phyloP scores from a whole-genome alignment of 1,284 basidiomycete species.

The Microstroma glucosiphilum region DNA sequence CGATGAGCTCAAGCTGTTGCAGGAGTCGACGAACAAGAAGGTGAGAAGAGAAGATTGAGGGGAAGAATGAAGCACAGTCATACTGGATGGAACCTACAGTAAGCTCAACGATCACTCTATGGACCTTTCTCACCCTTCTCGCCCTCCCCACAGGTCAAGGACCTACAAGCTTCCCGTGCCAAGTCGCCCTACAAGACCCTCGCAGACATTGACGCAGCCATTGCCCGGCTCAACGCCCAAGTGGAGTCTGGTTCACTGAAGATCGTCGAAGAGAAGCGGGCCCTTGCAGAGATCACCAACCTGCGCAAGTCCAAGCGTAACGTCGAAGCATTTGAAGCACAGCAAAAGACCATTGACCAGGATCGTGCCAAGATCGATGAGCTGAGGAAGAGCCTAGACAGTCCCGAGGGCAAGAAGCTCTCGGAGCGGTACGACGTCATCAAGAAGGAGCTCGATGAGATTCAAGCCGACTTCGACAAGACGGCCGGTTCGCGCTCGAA shows the following conservation, averaged over 20 bases:
- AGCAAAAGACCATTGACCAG: slow-evolving; percentile 72
- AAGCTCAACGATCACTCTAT: too few relatives aligned
- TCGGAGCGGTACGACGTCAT: slow-evolving; percentile 77
- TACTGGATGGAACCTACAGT: background rate
- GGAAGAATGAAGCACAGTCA: background rate
- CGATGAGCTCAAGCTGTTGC: slow-evolving; percentile 74
- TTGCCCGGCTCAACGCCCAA: slow-evolving; percentile 67
- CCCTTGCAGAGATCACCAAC: slow-evolving; percentile 79
- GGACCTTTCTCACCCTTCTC: background rate
- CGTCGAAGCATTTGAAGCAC: slow-evolving; percentile 45
- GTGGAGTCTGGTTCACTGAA: slow-evolving; percentile 89
- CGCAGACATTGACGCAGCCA: slow-evolving; percentile 79
- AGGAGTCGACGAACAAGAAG: slow-evolving; percentile 78
- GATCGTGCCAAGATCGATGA: slow-evolving; percentile 72
- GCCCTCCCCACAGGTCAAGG: slow-evolving; percentile 64
- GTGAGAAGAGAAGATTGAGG: slow-evolving; percentile 52
- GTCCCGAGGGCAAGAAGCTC: slow-evolving; percentile 78
- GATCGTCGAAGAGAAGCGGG: slow-evolving; percentile 91
- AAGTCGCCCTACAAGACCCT: slow-evolving; percentile 80
- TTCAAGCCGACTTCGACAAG: slow-evolving; percentile 82
- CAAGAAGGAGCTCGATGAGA: slow-evolving; percentile 73
- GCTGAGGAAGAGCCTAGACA: slow-evolving; percentile 76
- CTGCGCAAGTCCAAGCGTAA: slow-evolving; percentile 49
- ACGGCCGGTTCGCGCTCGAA: slow-evolving; percentile 73
- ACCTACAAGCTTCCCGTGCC: slow-evolving; percentile 71